These are phyloP conservation scores for Colletotrichum acutatum DNA, from an alignment of 2,329 filamentous ascomycete genomes.

Conservation along the genomic window DNA sequence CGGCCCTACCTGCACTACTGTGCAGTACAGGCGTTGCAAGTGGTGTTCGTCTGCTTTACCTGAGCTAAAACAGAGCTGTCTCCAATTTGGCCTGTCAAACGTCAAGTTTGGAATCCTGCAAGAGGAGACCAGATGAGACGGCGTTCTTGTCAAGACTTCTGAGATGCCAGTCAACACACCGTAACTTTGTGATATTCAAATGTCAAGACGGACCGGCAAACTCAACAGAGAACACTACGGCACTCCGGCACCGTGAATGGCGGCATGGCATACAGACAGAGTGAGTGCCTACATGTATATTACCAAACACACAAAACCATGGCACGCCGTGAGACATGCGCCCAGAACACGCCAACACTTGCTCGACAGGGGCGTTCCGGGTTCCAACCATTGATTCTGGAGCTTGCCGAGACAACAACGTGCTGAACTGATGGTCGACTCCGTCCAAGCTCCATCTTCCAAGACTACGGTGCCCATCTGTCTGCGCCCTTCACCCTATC, in stretches of 20 bases:
- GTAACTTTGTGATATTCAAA: not conserved
- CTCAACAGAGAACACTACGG: not conserved
- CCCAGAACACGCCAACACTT: conserved; percentile 28
- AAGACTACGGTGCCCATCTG: conserved; percentile 5
- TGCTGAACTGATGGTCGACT: not conserved
- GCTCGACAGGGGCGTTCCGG: conserved; percentile 27
- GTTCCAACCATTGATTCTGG: conserved; percentile 7
- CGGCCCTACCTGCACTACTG: not conserved
- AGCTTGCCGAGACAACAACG: conserved; percentile 25
- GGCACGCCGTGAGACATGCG: conserved; percentile 30
- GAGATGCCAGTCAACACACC: not conserved
- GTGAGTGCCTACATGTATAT: not conserved
- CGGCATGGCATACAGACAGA: not conserved
- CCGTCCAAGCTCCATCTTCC: conserved; percentile 17
- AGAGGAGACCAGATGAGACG: not conserved
- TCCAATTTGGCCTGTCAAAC: not conserved
- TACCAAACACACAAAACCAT: not conserved
- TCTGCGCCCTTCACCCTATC: conserved; percentile 6
- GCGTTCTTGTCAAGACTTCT: not conserved
- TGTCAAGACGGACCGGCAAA: not conserved
- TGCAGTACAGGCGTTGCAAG: not conserved
- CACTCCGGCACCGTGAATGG: not conserved
- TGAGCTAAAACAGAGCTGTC: not conserved
- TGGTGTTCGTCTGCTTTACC: not conserved
- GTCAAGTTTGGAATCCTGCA: not conserved